phyloP scores from a whole-genome alignment of 2,329 filamentous ascomycete genomes.

The Ceratocystiopsis brevicomis region DNA sequence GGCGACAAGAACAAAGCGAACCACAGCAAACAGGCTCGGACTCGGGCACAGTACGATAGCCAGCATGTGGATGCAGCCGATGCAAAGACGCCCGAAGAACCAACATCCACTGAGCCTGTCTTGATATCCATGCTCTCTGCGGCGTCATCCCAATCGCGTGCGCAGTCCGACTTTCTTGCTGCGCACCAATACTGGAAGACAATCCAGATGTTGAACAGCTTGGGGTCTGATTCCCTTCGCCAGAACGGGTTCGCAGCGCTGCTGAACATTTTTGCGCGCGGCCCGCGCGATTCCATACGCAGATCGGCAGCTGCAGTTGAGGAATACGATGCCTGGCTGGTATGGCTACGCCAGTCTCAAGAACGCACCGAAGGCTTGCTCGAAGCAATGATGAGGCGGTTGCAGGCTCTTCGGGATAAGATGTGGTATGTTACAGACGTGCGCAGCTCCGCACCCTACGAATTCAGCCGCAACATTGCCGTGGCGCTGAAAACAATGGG shows the following conservation, averaged over 20 bases:
- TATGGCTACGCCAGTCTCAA: constrained; percentile 68
- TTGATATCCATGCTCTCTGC: constrained; percentile 57
- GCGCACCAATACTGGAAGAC: constrained; percentile 77
- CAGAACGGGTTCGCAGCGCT: constrained; percentile 52
- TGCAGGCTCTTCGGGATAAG: constrained; percentile 70
- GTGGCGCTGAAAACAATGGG: constrained; percentile 85
- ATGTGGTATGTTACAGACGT: constrained; percentile 98
- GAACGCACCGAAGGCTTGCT: constrained; percentile 58
- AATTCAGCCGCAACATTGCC: constrained; percentile 70
- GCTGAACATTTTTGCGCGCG: constrained; percentile 54
- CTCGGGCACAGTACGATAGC: background rate
- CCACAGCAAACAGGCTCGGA: no score
- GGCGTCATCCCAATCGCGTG: constrained; percentile 57
- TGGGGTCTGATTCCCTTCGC: constrained; percentile 41
- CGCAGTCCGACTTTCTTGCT: constrained; percentile 64
- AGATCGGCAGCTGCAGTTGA: constrained; percentile 54
- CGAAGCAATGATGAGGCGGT: constrained; percentile 52
- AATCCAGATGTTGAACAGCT: constrained; percentile 48
- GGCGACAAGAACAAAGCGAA: background rate
- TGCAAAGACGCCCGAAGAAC: constrained; percentile 15
- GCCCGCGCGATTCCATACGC: constrained; percentile 49
- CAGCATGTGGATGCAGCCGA: background rate
- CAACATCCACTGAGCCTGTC: constrained; percentile 20
- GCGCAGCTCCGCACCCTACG: constrained; percentile 71
- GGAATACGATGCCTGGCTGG: constrained; percentile 63